phyloP scores from a whole-genome alignment of 306 rosid species.

The Quercus robur region DNA sequence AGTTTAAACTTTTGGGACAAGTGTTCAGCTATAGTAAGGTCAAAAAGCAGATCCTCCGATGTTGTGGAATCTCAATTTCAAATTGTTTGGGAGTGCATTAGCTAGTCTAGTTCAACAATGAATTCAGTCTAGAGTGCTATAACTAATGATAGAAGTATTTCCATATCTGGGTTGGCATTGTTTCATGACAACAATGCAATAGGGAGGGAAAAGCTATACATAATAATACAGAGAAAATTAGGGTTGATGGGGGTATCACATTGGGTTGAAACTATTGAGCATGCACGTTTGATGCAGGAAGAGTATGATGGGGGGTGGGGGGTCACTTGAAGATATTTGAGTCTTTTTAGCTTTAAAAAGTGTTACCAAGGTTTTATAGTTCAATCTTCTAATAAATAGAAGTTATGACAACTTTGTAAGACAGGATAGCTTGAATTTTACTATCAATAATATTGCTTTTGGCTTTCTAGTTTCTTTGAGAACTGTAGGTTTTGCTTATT shows the following conservation, averaged over 20 bases:
- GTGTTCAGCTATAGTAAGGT: not conserved
- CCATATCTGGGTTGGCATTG: not conserved
- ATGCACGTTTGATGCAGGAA: not conserved
- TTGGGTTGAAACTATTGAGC: not conserved
- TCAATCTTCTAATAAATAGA: too few relatives aligned
- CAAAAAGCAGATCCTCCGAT: not conserved
- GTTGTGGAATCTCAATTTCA: not conserved
- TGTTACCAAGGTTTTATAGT: too few relatives aligned
- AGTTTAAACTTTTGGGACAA: too few relatives aligned
- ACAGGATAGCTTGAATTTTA: too few relatives aligned
- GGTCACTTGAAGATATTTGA: too few relatives aligned
- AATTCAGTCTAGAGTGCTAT: slow-evolving; percentile 10
- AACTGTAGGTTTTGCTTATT: too few relatives aligned
- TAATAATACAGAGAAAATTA: not conserved
- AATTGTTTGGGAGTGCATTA: not conserved
- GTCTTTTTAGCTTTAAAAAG: too few relatives aligned
- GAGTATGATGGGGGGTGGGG: too few relatives aligned
- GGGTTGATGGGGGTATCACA: not conserved
- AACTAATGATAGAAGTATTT: not conserved
- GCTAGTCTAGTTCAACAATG: not conserved
- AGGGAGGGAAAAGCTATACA: not conserved
- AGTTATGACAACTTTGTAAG: too few relatives aligned
- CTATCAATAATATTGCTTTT: too few relatives aligned
- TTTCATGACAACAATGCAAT: not conserved
- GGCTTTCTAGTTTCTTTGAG: too few relatives aligned